These are phyloP conservation scores for Boletus rubropictus DNA, from an alignment of 768 basidiomycete species.

Conservation along the genomic window DNA sequence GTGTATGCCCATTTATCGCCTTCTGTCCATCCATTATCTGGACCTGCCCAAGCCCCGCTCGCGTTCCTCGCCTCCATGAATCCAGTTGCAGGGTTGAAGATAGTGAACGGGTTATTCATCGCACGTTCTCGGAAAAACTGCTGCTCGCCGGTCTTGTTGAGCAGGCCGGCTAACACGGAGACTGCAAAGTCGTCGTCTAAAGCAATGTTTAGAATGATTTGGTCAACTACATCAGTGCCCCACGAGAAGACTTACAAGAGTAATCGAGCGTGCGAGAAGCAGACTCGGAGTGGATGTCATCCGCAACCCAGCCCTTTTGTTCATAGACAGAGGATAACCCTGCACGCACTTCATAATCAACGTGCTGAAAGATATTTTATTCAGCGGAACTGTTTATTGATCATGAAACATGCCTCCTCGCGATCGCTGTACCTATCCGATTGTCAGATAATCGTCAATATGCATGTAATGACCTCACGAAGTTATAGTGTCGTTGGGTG, in stretches of 20 bases:
- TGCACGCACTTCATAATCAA: slow-evolving; percentile 78
- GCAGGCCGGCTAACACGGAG: slow-evolving; percentile 50
- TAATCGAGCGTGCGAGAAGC: slow-evolving; percentile 76
- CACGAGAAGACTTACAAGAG: slow-evolving; percentile 49
- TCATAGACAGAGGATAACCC: slow-evolving; percentile 68
- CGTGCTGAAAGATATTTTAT: slow-evolving; percentile 37
- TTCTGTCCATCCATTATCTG: slow-evolving; percentile 74
- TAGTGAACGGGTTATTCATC: slow-evolving; percentile 47
- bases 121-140: slow-evolving; percentile 53
- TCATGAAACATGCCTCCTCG: slow-evolving; percentile 47
- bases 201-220: not conserved
- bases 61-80: slow-evolving; percentile 79
- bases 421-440: slow-evolving; percentile 57
- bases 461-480: slow-evolving; percentile 33
- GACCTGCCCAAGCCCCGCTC: slow-evolving; percentile 68
- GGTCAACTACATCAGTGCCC: no score
- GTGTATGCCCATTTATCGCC: slow-evolving; percentile 77
- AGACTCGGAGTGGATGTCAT: slow-evolving; percentile 74
- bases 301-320: slow-evolving; percentile 67
- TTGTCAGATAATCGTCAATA: not conserved
- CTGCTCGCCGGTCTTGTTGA: slow-evolving; percentile 47
- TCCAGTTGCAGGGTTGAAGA: slow-evolving; percentile 62
- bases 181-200: slow-evolving; percentile 76
- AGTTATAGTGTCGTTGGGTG: slow-evolving; percentile 47
- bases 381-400: not conserved